A percentile compares a stretch with the other conserved stretches of the same genome.
phyloP scores from a whole-genome alignment of 352 stramenopile genomes.

The Ophiocytium majus region DNA sequence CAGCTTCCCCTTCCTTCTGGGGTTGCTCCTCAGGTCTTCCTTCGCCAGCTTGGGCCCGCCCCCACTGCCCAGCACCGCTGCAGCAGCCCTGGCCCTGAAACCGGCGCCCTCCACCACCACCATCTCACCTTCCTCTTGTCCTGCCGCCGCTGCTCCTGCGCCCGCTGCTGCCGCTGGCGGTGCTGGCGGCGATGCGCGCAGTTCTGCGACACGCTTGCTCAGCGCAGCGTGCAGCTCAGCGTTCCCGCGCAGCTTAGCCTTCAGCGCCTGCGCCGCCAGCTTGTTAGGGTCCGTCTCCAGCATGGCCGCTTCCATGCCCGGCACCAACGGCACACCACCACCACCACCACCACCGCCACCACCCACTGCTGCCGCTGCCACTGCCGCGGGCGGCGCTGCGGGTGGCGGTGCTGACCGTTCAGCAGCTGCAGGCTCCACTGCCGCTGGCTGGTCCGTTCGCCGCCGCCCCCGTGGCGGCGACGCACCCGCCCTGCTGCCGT shows the following conservation, averaged over 20 bases:
- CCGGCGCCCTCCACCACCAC: conserved; percentile 30
- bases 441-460: background rate
- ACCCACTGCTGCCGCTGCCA: background rate
- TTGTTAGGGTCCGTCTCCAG: conserved; percentile 33
- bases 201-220: conserved; percentile 20
- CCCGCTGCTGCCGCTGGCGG: conserved; percentile 5
- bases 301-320: background rate
- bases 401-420: background rate
- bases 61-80: background rate
- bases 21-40: conserved; percentile 32
- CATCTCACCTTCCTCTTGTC: conserved; percentile 26
- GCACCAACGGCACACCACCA: background rate
- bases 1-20: conserved; percentile 40
- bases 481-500: too few relatives aligned
- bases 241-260: conserved; percentile 50
- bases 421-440: background rate
- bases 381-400: background rate
- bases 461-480: background rate
- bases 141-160: conserved; percentile 17
- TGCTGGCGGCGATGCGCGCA: background rate
- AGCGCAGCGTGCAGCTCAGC: conserved; percentile 31
- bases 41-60: conserved; percentile 25
- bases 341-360: background rate
- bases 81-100: conserved; percentile 26
- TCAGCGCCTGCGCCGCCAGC: conserved; percentile 42